A percentile compares a stretch with the other conserved stretches of the same genome.
Evolutionary conservation across 2,329 filamentous ascomycete genomes (phyloP).

Genomic region (Xylariaceae sp.): DNA sequence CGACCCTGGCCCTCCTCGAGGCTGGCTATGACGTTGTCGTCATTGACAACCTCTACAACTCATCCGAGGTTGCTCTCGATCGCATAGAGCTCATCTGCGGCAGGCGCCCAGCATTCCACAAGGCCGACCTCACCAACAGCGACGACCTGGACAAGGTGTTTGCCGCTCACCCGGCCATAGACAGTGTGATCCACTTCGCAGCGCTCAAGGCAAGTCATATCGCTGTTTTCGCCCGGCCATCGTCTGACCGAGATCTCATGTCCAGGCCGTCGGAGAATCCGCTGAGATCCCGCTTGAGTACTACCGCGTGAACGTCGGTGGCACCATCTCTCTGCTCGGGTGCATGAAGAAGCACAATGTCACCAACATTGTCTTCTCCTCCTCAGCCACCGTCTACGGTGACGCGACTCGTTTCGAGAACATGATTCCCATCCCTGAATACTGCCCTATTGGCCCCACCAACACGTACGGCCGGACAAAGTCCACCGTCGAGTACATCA

Average conservation of each 20-base stretch:
- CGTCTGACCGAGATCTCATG: constrained; percentile 22
- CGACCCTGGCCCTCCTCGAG: constrained; percentile 81
- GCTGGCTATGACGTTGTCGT: constrained; percentile 96
- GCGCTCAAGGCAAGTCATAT: constrained; percentile 71
- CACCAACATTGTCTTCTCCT: constrained; percentile 96
- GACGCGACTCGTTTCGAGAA: constrained; percentile 92
- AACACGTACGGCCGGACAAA: constrained; percentile 99
- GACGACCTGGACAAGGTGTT: constrained; percentile 81
- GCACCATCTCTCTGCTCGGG: constrained; percentile 79
- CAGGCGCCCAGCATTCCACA: constrained; percentile 77
- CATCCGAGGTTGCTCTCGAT: constrained; percentile 82
- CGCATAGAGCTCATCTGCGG: constrained; percentile 92
- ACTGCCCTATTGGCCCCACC: constrained; percentile 91
- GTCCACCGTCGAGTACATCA: constrained; percentile 83
- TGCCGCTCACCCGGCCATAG: constrained; percentile 81
- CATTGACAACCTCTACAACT: constrained; percentile 96
- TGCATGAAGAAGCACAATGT: constrained; percentile 89
- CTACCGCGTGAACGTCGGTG: constrained; percentile 94
- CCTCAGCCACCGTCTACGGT: constrained; percentile 95
- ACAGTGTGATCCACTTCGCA: constrained; percentile 98
- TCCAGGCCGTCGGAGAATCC: constrained; percentile 89
- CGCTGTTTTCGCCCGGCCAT: neutral
- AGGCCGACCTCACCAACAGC: constrained; percentile 85
- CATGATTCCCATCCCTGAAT: constrained; percentile 98
- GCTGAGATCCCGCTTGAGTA: constrained; percentile 92